Evolutionary conservation across 2,329 filamentous ascomycete species (phyloP).

Genomic region (Huntiella savannae): DNA sequence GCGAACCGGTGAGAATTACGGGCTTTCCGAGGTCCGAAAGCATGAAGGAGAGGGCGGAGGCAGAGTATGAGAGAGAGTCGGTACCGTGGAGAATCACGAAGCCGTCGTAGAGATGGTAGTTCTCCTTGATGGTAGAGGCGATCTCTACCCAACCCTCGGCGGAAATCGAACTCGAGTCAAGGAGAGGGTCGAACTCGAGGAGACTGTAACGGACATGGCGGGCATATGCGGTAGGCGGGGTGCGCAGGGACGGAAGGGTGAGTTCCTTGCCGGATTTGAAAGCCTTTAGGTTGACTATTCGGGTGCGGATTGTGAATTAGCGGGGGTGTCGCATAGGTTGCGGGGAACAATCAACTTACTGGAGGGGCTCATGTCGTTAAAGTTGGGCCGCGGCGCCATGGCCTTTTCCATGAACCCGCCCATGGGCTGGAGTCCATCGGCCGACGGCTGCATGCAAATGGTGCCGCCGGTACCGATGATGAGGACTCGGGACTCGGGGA

Average conservation of each 20-base stretch:
- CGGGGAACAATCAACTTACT: constrained; percentile 14
- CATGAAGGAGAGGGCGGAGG: constrained; percentile 85
- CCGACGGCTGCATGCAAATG: constrained; percentile 77
- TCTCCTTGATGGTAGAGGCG: constrained; percentile 57
- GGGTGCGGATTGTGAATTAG: neutral
- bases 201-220: constrained; percentile 69
- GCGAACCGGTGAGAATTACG: constrained; percentile 66
- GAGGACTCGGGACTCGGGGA: constrained; percentile 60
- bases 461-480: constrained; percentile 82
- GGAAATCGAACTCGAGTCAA: constrained; percentile 82
- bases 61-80: constrained; percentile 75
- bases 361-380: constrained; percentile 45
- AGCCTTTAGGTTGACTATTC: constrained; percentile 29
- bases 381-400: constrained; percentile 63
- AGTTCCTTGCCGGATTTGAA: constrained; percentile 29
- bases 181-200: constrained; percentile 63
- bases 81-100: constrained; percentile 86
- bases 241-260: constrained; percentile 50
- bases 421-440: constrained; percentile 62
- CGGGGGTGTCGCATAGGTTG: neutral
- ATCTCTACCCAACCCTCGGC: constrained; percentile 75
- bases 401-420: constrained; percentile 64
- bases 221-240: constrained; percentile 61
- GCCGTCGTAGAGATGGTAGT: constrained; percentile 76
- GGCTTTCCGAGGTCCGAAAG: constrained; percentile 79